A percentile compares a stretch with the other conserved stretches of the same genome.
Conservation (phyloP, 2,329 filamentous ascomycete species). For the Neonectria coccinea region DNA sequence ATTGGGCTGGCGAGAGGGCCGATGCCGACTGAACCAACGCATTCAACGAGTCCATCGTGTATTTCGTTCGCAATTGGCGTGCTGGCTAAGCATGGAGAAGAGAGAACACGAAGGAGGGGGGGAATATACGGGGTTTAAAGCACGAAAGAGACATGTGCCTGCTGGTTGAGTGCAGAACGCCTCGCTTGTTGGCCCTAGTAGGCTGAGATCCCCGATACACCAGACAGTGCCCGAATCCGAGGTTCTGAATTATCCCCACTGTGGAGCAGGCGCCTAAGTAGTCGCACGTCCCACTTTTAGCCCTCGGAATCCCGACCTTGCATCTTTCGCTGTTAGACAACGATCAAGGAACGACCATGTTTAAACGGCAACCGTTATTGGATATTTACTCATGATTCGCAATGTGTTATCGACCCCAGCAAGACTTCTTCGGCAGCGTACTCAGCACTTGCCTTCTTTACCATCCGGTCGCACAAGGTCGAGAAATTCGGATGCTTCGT, state of each 20-base stretch:
- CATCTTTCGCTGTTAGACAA: not conserved
- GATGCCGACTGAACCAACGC: conserved; percentile 13
- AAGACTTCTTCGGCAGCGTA: not conserved
- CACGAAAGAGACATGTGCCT: conserved; percentile 22
- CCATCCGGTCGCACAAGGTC: not conserved
- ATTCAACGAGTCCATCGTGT: conserved; percentile 23
- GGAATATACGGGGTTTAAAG: not conserved
- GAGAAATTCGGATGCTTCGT: not conserved
- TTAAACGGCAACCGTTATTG: not conserved
- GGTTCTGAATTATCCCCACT: conserved; percentile 14
- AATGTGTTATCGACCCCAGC: no score
- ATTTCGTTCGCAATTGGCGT: not conserved
- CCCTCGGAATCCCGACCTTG: not conserved
- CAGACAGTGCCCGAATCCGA: not conserved
- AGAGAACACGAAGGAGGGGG: not conserved
- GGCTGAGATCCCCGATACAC: not conserved
- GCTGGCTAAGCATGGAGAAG: not conserved
- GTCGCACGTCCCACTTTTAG: conserved; percentile 7
- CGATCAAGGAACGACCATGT: not conserved
- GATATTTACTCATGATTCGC: not conserved
- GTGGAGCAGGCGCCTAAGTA: conserved; percentile 3
- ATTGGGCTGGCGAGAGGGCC: conserved; percentile 45
- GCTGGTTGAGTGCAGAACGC: conserved; percentile 17
- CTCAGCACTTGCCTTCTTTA: not conserved
- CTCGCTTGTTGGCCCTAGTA: not conserved